Conservation (phyloP, 768 basidiomycete genomes). For the Trametes cinnabarina region DNA sequence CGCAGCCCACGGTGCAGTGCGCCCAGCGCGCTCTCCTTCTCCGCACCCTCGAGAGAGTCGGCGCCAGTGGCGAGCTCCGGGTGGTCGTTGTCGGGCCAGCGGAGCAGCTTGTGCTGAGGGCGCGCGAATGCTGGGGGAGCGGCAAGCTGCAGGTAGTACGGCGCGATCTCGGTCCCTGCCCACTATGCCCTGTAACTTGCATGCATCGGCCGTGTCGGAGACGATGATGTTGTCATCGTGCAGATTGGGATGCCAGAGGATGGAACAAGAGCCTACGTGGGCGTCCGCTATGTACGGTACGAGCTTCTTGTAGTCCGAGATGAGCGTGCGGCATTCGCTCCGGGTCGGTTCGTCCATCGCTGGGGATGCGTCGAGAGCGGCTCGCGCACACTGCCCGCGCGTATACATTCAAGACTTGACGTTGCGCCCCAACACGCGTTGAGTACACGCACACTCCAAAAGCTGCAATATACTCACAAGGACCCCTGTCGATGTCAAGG, state of each 20-base stretch:
- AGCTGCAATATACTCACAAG: constrained; percentile 4
- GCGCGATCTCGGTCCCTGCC: not conserved
- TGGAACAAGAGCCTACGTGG: not conserved
- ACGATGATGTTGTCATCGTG: constrained; percentile 18
- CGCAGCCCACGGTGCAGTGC: constrained; percentile 4
- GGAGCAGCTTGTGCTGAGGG: not conserved
- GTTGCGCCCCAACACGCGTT: constrained; percentile 2
- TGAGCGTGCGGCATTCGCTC: not conserved
- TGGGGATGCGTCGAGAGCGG: not conserved
- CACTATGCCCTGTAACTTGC: constrained; percentile 21
- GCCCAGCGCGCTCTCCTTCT: not conserved
- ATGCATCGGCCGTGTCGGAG: constrained; percentile 5
- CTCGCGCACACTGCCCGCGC: constrained; percentile 1
- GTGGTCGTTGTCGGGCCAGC: not conserved
- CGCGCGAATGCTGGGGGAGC: constrained; percentile 2
- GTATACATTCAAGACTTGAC: constrained; percentile 7
- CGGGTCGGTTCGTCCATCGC: not conserved
- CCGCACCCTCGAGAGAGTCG: not conserved
- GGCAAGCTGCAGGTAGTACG: not conserved
- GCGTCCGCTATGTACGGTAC: not conserved
- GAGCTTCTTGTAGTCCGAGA: constrained; percentile 7
- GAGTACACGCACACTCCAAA: not conserved
- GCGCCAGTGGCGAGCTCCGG: not conserved
- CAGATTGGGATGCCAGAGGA: constrained; percentile 25
- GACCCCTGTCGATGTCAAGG: constrained; percentile 16